These are phyloP conservation scores for Aspergillus unguis DNA, from an alignment of 2,329 filamentous ascomycete genomes.

Conservation along the genomic window DNA sequence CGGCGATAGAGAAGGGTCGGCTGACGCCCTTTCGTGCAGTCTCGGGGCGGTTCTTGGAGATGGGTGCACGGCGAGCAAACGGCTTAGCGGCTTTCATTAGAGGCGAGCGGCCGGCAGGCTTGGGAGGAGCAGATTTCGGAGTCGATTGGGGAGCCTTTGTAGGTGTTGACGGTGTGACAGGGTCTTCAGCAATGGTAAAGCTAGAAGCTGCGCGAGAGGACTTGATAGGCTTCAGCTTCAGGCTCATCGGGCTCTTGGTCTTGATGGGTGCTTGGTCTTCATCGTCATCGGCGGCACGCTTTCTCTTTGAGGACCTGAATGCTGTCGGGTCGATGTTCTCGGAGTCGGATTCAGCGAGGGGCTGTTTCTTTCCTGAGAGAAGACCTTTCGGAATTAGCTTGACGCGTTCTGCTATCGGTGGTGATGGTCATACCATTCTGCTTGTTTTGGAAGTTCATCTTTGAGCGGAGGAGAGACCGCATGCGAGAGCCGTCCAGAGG, in stretches of 20 bases:
- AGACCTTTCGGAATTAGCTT: background rate
- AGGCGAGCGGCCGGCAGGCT: constrained; percentile 78
- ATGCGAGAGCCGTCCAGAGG: constrained; percentile 32
- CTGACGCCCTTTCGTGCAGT: constrained; percentile 51
- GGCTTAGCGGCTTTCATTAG: constrained; percentile 68
- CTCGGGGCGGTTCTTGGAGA: constrained; percentile 66
- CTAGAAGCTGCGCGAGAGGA: constrained; percentile 35
- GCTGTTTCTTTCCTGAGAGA: constrained; percentile 16
- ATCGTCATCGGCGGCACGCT: constrained; percentile 32
- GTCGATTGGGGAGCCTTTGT: constrained; percentile 34
- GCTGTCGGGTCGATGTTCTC: constrained; percentile 59
- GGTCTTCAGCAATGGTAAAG: constrained; percentile 26
- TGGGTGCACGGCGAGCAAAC: constrained; percentile 63
- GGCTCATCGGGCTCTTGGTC: constrained; percentile 26
- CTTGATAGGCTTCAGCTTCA: constrained; percentile 49
- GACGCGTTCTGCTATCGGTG: background rate
- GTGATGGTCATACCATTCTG: constrained; percentile 26
- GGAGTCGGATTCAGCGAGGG: constrained; percentile 40
- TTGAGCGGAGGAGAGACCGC: constrained; percentile 30
- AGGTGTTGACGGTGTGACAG: constrained; percentile 24
- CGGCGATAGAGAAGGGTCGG: constrained; percentile 78
- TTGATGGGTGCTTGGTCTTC: constrained; percentile 27
- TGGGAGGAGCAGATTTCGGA: constrained; percentile 53
- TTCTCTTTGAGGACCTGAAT: constrained; percentile 48
- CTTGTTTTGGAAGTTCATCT: constrained; percentile 33